Evolutionary conservation across 768 basidiomycete genomes (phyloP).

Genomic region (Leucocoprinus birnbaumii): DNA sequence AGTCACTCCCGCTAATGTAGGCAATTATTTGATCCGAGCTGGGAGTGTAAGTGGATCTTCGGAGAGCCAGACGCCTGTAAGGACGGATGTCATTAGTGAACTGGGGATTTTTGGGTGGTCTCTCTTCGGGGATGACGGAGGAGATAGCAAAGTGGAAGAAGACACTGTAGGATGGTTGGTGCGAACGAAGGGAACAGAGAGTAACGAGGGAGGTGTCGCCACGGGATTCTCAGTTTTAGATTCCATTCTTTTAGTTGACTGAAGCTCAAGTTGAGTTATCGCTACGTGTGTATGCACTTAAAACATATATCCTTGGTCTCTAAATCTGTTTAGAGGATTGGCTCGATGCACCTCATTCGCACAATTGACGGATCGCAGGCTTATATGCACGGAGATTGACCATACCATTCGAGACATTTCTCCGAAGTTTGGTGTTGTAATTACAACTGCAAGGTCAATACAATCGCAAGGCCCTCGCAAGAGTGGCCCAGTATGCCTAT

Average conservation of each 20-base stretch:
- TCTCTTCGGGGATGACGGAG: conserved; percentile 52
- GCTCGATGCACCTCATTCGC: no score
- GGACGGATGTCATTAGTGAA: conserved; percentile 79
- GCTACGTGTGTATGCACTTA: no score
- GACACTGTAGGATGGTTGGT: conserved; percentile 80
- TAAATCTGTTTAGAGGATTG: no score
- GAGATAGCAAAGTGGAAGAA: conserved; percentile 45
- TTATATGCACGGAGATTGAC: no score
- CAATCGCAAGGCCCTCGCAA: no score
- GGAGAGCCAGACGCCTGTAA: conserved; percentile 36
- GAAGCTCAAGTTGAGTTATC: not conserved
- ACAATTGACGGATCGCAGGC: no score
- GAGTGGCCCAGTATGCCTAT: not conserved
- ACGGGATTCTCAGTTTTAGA: conserved; percentile 80
- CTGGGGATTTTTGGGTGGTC: conserved; percentile 91
- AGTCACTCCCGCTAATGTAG: conserved; percentile 60
- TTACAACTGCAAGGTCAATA: no score
- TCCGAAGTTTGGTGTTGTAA: no score
- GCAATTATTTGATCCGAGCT: conserved; percentile 77
- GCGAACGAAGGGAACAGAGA: conserved; percentile 86
- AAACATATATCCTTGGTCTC: not conserved
- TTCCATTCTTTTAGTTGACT: conserved; percentile 58
- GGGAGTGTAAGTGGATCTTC: conserved; percentile 35
- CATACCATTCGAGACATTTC: no score
- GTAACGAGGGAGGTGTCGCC: conserved; percentile 89